These are phyloP conservation scores for Umbilicus rupestris DNA, from an alignment of 164 flowering plant species.

Conservation along the genomic window DNA sequence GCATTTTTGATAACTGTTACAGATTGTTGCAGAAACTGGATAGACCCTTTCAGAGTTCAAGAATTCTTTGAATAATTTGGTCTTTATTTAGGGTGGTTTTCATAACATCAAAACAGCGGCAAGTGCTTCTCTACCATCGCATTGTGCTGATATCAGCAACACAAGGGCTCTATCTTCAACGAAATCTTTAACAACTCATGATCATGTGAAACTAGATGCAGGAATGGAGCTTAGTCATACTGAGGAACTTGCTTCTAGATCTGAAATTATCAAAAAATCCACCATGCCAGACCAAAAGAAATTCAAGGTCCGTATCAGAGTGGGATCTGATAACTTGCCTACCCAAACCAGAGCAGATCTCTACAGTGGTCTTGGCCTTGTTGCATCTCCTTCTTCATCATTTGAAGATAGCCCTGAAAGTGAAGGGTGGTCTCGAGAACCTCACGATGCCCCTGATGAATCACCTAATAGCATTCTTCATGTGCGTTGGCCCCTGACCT, in stretches of 20 bases:
- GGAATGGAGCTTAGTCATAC: slow-evolving; percentile 12
- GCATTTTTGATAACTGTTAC: not conserved
- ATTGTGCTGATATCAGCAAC: slow-evolving; percentile 20
- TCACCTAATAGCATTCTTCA: slow-evolving; percentile 53
- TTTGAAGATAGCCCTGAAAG: slow-evolving; percentile 44
- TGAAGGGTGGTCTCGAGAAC: slow-evolving; percentile 31
- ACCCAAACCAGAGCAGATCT: slow-evolving; percentile 61
- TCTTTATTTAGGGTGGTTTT: slow-evolving; percentile 24
- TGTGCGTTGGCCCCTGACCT: slow-evolving; percentile 25
- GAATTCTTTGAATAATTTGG: slow-evolving; percentile 6
- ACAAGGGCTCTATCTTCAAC: slow-evolving; percentile 11
- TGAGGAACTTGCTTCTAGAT: slow-evolving; percentile 24
- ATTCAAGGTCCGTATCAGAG: slow-evolving; percentile 70
- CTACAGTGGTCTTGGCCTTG: slow-evolving; percentile 77
- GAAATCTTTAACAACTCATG: slow-evolving; percentile 15
- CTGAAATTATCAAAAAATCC: slow-evolving; percentile 21
- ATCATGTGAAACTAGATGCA: slow-evolving; percentile 18
- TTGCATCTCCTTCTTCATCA: slow-evolving; percentile 54
- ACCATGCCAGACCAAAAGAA: slow-evolving; percentile 41
- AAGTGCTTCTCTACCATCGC: slow-evolving; percentile 22
- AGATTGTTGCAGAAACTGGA: slow-evolving; percentile 3
- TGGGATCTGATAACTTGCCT: slow-evolving; percentile 53
- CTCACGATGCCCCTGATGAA: slow-evolving; percentile 21
- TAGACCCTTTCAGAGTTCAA: slow-evolving; percentile 4
- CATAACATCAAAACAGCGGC: slow-evolving; percentile 19